phyloP scores from a whole-genome alignment of 1,139 yeast genomes.

The Taiozyma onychis region DNA sequence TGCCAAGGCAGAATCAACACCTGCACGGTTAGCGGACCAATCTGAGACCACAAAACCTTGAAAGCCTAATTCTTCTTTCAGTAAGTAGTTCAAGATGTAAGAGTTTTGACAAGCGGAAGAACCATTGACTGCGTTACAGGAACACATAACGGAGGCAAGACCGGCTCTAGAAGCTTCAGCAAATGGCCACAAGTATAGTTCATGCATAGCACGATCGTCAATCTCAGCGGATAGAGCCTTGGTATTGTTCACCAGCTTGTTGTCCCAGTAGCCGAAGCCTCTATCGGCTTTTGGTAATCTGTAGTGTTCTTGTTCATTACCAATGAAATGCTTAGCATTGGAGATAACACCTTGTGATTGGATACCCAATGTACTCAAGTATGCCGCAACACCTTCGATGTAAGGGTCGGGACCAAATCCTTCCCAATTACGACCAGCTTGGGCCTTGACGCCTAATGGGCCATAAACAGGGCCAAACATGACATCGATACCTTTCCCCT shows the following conservation, averaged over 20 bases:
- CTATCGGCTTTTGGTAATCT: slow-evolving; percentile 33
- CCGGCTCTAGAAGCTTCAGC: slow-evolving; percentile 56
- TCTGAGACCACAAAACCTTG: slow-evolving; percentile 60
- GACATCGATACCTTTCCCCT: slow-evolving; percentile 28
- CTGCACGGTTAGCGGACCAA: slow-evolving; percentile 55
- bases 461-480: slow-evolving; percentile 55
- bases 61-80: slow-evolving; percentile 56
- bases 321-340: slow-evolving; percentile 46
- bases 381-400: slow-evolving; percentile 48
- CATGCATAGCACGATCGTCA: slow-evolving; percentile 58
- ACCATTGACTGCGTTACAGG: slow-evolving; percentile 51
- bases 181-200: slow-evolving; percentile 59
- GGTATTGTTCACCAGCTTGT: slow-evolving; percentile 16
- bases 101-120: slow-evolving; percentile 56
- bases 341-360: slow-evolving; percentile 53
- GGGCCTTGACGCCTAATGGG: slow-evolving; percentile 42
- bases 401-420: slow-evolving; percentile 54
- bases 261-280: not conserved
- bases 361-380: slow-evolving; percentile 45
- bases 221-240: slow-evolving; percentile 39
- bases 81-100: slow-evolving; percentile 42
- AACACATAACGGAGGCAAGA: slow-evolving; percentile 54
- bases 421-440: slow-evolving; percentile 57
- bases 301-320: slow-evolving; percentile 58
- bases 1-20: slow-evolving; percentile 46